A percentile compares a stretch with the other conserved stretches of the same genome.
Evolutionary conservation across 305 asterid species (phyloP).

Genomic region (Fraxinus dipetala): DNA sequence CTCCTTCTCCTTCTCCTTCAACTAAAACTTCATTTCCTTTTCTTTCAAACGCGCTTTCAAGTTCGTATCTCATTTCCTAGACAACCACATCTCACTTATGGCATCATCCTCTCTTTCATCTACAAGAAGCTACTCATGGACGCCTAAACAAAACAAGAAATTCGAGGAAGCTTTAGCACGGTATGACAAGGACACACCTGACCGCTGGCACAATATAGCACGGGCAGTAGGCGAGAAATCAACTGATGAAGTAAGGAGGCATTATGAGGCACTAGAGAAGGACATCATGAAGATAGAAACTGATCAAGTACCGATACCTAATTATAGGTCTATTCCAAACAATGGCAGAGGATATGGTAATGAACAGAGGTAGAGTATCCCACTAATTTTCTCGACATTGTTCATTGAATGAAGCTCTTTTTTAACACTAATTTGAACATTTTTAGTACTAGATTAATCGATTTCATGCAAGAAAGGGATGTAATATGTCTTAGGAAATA

Average conservation of each 20-base stretch:
- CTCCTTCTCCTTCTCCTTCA: not conserved
- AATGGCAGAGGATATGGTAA: conserved; percentile 41
- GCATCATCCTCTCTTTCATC: conserved; percentile 33
- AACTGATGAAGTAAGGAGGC: conserved; percentile 68
- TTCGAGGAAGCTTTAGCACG: conserved; percentile 78
- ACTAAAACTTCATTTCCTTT: not conserved
- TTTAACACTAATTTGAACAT: not conserved
- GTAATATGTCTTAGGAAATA: too few relatives aligned
- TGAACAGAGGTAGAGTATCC: conserved; percentile 49
- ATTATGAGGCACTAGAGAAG: conserved; percentile 54
- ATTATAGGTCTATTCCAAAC: conserved; percentile 42
- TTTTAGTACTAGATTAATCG: not conserved
- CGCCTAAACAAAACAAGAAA: conserved; percentile 75
- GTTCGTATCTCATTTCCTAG: not conserved
- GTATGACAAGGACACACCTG: conserved; percentile 77
- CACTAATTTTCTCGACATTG: not conserved
- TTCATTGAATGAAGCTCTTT: not conserved
- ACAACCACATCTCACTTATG: not conserved
- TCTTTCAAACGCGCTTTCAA: not conserved
- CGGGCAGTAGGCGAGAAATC: conserved; percentile 70
- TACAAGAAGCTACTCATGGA: conserved; percentile 47
- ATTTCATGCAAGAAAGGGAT: not conserved
- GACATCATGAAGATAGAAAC: conserved; percentile 71
- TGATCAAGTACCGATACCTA: conserved; percentile 69
- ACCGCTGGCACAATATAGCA: conserved; percentile 82